These are phyloP conservation scores for Viridothelium virens DNA, from an alignment of 495 filamentous ascomycete genomes.

Conservation along the genomic window DNA sequence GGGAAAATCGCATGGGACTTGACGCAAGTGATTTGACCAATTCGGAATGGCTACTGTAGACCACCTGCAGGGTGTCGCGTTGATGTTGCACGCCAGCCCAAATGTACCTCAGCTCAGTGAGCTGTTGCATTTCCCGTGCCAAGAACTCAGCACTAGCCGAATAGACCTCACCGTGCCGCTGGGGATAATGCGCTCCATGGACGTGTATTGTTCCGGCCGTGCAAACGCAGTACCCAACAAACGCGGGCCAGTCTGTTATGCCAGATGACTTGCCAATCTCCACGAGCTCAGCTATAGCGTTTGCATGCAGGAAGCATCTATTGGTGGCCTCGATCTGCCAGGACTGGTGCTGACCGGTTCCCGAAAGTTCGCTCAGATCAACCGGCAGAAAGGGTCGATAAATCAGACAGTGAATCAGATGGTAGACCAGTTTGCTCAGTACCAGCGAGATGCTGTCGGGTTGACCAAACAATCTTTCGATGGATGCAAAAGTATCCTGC, in stretches of 20 bases:
- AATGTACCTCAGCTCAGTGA: slow-evolving; percentile 59
- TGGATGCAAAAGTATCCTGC: slow-evolving; percentile 66
- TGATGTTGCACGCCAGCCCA: slow-evolving; percentile 78
- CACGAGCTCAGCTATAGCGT: slow-evolving; percentile 75
- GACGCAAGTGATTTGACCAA: slow-evolving; percentile 62
- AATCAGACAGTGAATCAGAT: slow-evolving; percentile 74
- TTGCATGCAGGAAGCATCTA: slow-evolving; percentile 77
- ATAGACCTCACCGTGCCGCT: slow-evolving; percentile 56
- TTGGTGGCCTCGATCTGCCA: slow-evolving; percentile 88
- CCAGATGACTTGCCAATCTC: slow-evolving; percentile 59
- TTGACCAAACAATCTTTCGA: slow-evolving; percentile 67
- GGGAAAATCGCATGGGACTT: slow-evolving; percentile 59
- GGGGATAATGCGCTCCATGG: slow-evolving; percentile 72
- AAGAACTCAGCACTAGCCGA: slow-evolving; percentile 61
- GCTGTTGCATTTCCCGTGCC: slow-evolving; percentile 67
- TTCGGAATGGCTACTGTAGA: slow-evolving; percentile 65
- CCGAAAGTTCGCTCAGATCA: slow-evolving; percentile 67
- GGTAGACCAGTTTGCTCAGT: slow-evolving; percentile 75
- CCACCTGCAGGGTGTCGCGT: slow-evolving; percentile 62
- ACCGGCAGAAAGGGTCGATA: slow-evolving; percentile 81
- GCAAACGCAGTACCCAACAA: slow-evolving; percentile 73
- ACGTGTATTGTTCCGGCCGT: slow-evolving; percentile 80
- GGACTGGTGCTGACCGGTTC: slow-evolving; percentile 73
- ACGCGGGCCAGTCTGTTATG: slow-evolving; percentile 71
- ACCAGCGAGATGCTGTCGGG: slow-evolving; percentile 69